Percentiles rank a stretch among this genome's conserved stretches.
Evolutionary conservation across 768 basidiomycete species (phyloP).

Genomic region (Boletus rubescentipes): DNA sequence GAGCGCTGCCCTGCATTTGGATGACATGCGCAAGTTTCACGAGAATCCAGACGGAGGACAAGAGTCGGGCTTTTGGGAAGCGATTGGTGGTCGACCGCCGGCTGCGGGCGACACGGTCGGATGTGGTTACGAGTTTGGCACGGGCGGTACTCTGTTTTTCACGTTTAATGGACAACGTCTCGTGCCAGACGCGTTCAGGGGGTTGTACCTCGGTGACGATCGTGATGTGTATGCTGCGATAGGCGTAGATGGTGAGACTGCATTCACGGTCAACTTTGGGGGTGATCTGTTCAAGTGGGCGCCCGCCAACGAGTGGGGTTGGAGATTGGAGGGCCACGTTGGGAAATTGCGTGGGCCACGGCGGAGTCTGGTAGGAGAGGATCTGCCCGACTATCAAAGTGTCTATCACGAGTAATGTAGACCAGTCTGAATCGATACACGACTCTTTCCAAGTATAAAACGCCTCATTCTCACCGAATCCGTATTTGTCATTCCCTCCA

Average conservation of each 20-base stretch:
- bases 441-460: background rate
- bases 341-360: slow-evolving; percentile 41
- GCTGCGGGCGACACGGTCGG: slow-evolving; percentile 56
- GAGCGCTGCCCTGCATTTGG: slow-evolving; percentile 65
- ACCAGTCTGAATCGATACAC: too few relatives aligned
- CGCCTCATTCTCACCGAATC: too few relatives aligned
- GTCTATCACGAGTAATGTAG: too few relatives aligned
- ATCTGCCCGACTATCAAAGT: slow-evolving; percentile 39
- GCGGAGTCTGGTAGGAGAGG: slow-evolving; percentile 34
- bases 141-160: slow-evolving; percentile 45
- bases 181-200: slow-evolving; percentile 42
- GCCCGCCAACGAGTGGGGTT: slow-evolving; percentile 64
- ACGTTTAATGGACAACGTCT: slow-evolving; percentile 62
- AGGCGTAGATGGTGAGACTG: slow-evolving; percentile 48
- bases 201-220: slow-evolving; percentile 48
- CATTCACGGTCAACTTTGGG: slow-evolving; percentile 60
- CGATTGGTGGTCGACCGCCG: slow-evolving; percentile 25
- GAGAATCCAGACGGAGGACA: slow-evolving; percentile 66
- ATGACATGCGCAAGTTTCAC: slow-evolving; percentile 73
- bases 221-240: slow-evolving; percentile 65
- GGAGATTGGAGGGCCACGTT: slow-evolving; percentile 65
- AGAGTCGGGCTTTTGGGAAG: slow-evolving; percentile 41
- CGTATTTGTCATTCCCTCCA: too few relatives aligned
- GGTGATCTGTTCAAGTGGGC: slow-evolving; percentile 57
- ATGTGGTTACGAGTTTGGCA: slow-evolving; percentile 60